Evolutionary conservation across 164 flowering plant species (phyloP).

Genomic region (Liquidambar formosana): DNA sequence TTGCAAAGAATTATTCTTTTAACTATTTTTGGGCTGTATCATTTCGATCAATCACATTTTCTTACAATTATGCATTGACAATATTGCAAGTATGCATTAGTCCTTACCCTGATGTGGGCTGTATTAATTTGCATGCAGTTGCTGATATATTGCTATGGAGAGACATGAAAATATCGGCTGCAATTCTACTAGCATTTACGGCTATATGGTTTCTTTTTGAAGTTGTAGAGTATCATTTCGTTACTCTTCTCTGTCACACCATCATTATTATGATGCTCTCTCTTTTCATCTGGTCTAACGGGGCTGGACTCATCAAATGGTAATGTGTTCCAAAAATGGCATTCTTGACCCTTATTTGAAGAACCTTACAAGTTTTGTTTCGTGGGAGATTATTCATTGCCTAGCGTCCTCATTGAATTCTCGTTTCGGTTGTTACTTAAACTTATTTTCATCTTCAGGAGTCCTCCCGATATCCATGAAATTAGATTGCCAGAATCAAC

Average conservation of each 20-base stretch:
- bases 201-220: slow-evolving; percentile 48
- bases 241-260: slow-evolving; percentile 41
- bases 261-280: slow-evolving; percentile 33
- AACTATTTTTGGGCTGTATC: no score
- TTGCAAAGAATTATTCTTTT: no score
- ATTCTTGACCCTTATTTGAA: not conserved
- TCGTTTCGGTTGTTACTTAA: not conserved
- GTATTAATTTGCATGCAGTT: slow-evolving; percentile 26
- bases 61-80: no score
- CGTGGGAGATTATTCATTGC: no score
- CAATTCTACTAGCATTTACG: slow-evolving; percentile 34
- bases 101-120: no score
- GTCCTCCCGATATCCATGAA: slow-evolving; percentile 32
- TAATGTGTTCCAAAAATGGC: slow-evolving; percentile 9
- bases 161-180: slow-evolving; percentile 40
- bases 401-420: no score
- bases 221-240: slow-evolving; percentile 41
- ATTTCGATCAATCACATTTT: no score
- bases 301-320: slow-evolving; percentile 31
- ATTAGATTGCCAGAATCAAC: slow-evolving; percentile 36
- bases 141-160: slow-evolving; percentile 56
- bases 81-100: no score
- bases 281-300: slow-evolving; percentile 39
- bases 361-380: no score
- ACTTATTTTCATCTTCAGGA: slow-evolving; percentile 21